Evolutionary conservation across 1,284 basidiomycete species (phyloP).

Genomic region (Caloboletus inedulis): DNA sequence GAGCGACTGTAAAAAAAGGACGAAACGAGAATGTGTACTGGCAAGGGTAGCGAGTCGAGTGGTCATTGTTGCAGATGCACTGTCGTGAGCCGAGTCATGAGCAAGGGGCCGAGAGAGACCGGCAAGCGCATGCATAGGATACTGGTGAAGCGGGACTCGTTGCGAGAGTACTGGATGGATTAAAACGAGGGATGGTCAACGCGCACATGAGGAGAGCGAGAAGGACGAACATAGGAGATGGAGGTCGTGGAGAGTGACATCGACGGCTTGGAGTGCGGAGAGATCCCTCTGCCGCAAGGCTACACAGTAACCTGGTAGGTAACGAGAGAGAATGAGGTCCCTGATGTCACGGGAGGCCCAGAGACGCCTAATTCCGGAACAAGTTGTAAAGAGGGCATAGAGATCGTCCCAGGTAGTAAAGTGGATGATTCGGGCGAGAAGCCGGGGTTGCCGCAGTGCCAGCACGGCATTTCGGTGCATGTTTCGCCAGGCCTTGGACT

Average conservation of each 20-base stretch:
- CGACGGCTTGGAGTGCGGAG: conserved; percentile 43
- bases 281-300: conserved; percentile 43
- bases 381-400: conserved; percentile 50
- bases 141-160: conserved; percentile 54
- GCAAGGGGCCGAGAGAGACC: conserved; percentile 39
- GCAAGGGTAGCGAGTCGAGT: conserved; percentile 46
- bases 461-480: conserved; percentile 29
- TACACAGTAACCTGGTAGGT: conserved; percentile 54
- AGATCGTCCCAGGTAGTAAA: conserved; percentile 53
- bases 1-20: conserved; percentile 66
- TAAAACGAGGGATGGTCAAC: conserved; percentile 12
- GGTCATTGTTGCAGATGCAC: conserved; percentile 26
- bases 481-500: conserved; percentile 24
- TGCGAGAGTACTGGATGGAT: conserved; percentile 56
- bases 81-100: conserved; percentile 37
- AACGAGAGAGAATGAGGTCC: conserved; percentile 55
- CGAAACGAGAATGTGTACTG: conserved; percentile 66
- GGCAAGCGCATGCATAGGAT: conserved; percentile 56
- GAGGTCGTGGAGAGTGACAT: conserved; percentile 55
- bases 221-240: conserved; percentile 55
- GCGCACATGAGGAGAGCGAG: neutral
- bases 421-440: conserved; percentile 45
- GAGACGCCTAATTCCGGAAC: conserved; percentile 43
- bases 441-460: conserved; percentile 38
- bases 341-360: conserved; percentile 41